phyloP scores from a whole-genome alignment of 2,329 filamentous ascomycete species.

The Trichoderma sp. region DNA sequence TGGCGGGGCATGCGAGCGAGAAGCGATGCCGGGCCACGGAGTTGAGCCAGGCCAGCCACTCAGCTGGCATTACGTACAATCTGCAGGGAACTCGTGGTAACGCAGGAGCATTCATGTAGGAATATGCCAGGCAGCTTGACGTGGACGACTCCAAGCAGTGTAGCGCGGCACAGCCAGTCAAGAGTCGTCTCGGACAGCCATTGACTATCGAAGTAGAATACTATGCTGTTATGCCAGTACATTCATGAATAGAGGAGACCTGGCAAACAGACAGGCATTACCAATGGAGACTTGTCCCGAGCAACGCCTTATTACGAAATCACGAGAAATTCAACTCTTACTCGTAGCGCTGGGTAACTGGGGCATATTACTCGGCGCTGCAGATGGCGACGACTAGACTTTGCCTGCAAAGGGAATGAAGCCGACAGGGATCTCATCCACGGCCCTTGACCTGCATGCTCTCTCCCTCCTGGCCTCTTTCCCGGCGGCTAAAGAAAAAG shows the following conservation, averaged over 20 bases:
- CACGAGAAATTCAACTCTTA: not conserved
- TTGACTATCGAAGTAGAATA: not conserved
- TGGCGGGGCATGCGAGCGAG: not conserved
- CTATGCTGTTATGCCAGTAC: not conserved
- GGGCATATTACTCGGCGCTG: not conserved
- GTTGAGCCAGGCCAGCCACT: not conserved
- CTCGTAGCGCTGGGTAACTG: not conserved
- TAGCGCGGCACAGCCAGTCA: not conserved
- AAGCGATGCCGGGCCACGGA: not conserved
- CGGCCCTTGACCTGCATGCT: not conserved
- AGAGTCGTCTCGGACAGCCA: not conserved
- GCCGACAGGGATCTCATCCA: conserved; percentile 13
- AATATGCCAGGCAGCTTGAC: conserved; percentile 6
- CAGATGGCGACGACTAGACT: conserved; percentile 13
- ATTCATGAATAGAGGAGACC: not conserved
- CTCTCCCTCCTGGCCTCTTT: not conserved
- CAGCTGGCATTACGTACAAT: not conserved
- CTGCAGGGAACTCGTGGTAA: not conserved
- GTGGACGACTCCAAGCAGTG: not conserved
- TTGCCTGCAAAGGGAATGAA: conserved; percentile 11
- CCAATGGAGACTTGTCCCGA: not conserved
- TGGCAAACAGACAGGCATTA: not conserved
- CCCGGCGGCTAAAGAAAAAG: not conserved
- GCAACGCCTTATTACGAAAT: not conserved
- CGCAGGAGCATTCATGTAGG: not conserved